phyloP scores from a whole-genome alignment of 129 eudicot species.

The Centella asiatica region DNA sequence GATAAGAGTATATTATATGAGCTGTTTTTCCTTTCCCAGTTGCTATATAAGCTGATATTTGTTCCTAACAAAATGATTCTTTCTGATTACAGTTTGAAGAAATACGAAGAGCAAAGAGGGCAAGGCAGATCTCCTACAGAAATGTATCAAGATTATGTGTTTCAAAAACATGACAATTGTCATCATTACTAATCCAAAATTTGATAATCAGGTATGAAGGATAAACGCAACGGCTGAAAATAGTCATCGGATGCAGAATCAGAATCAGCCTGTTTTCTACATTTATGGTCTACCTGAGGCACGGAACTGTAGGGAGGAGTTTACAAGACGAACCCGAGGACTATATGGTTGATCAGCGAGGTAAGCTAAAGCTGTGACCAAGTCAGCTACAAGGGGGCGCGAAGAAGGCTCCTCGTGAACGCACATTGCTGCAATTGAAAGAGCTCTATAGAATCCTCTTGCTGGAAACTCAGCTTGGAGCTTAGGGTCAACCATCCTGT shows the following conservation, averaged over 20 bases:
- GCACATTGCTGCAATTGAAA: slow-evolving; percentile 9
- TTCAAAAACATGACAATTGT: neutral
- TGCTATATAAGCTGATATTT: neutral
- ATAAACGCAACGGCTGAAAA: no score
- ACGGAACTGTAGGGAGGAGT: neutral
- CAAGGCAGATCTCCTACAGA: no score
- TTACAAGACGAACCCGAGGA: neutral
- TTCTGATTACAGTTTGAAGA: no score
- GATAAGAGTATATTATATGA: no score
- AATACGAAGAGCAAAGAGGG: neutral
- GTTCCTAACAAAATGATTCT: neutral
- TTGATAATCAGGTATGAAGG: slow-evolving; percentile 3
- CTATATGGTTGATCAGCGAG: neutral
- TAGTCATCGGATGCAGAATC: no score
- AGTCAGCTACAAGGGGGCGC: slow-evolving; percentile 6
- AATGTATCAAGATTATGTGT: slow-evolving; percentile 2
- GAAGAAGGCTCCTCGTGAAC: slow-evolving; percentile 8
- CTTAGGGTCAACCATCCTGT: slow-evolving; percentile 5
- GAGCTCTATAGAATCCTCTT: slow-evolving; percentile 6
- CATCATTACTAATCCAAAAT: slow-evolving; percentile 1
- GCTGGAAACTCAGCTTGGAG: slow-evolving; percentile 1
- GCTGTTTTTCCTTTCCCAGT: no score
- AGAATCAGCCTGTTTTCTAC: neutral
- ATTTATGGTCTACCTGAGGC: neutral
- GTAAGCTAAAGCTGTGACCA: slow-evolving; percentile 7